Base-by-base conservation (phyloP, 441 rosid species). In the Isatis lusitanica region DNA sequence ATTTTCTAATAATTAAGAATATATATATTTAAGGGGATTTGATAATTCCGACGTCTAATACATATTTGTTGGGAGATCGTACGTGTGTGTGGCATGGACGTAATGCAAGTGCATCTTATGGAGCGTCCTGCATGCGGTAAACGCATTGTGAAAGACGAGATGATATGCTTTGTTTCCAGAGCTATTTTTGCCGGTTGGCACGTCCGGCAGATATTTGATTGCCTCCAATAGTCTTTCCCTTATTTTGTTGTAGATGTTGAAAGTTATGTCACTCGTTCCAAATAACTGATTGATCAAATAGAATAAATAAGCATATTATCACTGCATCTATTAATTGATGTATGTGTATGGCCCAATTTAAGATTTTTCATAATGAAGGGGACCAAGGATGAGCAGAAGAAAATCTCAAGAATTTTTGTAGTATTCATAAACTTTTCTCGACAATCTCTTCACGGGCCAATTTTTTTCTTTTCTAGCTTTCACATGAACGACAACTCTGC, bases 401-500 rank as follows among this genome's bases (percentile, higher is more conserved):
- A 35, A 60, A 77, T 66, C 68, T 61, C 73, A 58, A 58, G 42
- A 42, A 9, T 48, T 71, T 53, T 71, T 71, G 73, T 59, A 71
- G 59, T 58, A 71, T 66, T 71, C 80, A 64, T 33, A 48, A 70
- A 48, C 51, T 77, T 71, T 66, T 71, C 60, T 66, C 74, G 80
- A 71, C 77, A 77, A 77, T 66, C 58, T 66, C 68, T 77, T 77
- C 80, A 71, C 80, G 80, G 80, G 59, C 73, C 76, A 71, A 13
- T 28, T 40, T 77, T 70, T 46, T 47, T 59, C 57, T 16, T 10
- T 28, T 15, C 40, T 28, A 53, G 36, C 64, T 26, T 72, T 71
- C 73, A 66, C 76, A 77, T 77, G 76, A 66, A 72, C 80, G 74
- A 77, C 80, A 77, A 66, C 69, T 71, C 77, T 77, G 80, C 71